Evolutionary conservation across 495 filamentous ascomycete genomes (phyloP), one percentile per base, ranked within the genome.

Genomic region (Penicillium silybi): DNA sequence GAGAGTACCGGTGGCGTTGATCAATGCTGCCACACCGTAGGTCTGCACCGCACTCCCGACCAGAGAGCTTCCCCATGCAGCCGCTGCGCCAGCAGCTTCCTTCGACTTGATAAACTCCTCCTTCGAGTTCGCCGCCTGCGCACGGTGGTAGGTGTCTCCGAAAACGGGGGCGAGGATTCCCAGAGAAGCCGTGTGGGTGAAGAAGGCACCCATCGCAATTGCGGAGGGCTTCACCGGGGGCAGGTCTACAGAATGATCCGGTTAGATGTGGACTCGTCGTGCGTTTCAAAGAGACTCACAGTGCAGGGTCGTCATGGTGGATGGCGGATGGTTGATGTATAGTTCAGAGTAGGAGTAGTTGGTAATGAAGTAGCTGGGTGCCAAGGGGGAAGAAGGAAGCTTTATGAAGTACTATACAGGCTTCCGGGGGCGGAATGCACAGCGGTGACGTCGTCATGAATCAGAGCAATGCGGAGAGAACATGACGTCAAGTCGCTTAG

Each of bases 211-310:
- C 59, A 97, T 82, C 57, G 92, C 93, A 65, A 98, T 95, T 54
- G 93, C 93, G 44, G 92, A 97, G 44, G 93, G 93, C 85, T 96
- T 97, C 63, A 98, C 93, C 39, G 93, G 80, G 59, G 93, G 93
- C 53, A 98, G 84, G 66, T 97, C 90, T 95, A 46, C 16, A 20
- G 25, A 22, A 39, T 3, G 17, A 25, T 15, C n/a, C 34, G 50
- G 26, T 48, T 54, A 41, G 34, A 20, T 57, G n/a, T 13, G 32
- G 23, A 41, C 4, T 38, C 17, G 37, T 34, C 20, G 2, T 16
- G 13, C 2, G 11, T 19, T 25, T 13, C 17, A 25, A 17, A 10
- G 11, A 16, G n/a, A 76, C 82, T 74, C 72, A 85, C 83, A 85
- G 65, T 84, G 75, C 54, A 85, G 73, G 67, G 80, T 81, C 16